These are phyloP conservation scores for Chalciporus pseudorubinellus DNA, from an alignment of 768 basidiomycete genomes.

Conservation along the genomic window DNA sequence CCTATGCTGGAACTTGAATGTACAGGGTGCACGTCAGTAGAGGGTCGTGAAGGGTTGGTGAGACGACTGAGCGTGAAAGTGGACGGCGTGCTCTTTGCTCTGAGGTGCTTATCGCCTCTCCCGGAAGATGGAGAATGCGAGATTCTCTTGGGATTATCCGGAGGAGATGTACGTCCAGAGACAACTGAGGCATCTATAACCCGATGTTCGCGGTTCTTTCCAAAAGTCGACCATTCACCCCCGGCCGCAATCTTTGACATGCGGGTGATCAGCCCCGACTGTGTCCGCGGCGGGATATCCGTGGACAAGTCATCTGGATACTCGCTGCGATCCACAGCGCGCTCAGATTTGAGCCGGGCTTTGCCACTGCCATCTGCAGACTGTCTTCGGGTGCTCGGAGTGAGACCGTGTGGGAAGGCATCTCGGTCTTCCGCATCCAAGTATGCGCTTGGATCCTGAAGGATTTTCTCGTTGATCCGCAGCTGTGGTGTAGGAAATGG, in stretches of 20 bases:
- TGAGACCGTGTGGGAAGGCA: slow-evolving; percentile 21
- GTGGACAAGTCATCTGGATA: neutral
- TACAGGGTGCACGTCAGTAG: slow-evolving; percentile 6
- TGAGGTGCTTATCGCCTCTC: slow-evolving; percentile 13
- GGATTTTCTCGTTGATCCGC: slow-evolving; percentile 27
- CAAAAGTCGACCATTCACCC: slow-evolving; percentile 38
- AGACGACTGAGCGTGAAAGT: slow-evolving; percentile 20
- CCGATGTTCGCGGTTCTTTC: slow-evolving; percentile 23
- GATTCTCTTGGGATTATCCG: slow-evolving; percentile 8
- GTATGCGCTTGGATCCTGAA: slow-evolving; percentile 30
- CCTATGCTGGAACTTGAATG: slow-evolving; percentile 8
- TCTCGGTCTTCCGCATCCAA: slow-evolving; percentile 17
- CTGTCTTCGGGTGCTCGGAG: slow-evolving; percentile 28
- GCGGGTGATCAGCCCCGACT: slow-evolving; percentile 13
- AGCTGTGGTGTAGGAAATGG: neutral
- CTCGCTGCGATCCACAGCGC: neutral
- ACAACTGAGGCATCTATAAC: slow-evolving; percentile 12
- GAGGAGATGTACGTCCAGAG: slow-evolving; percentile 12
- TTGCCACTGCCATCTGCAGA: slow-evolving; percentile 4
- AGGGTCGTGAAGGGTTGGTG: slow-evolving; percentile 15
- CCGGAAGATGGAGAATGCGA: slow-evolving; percentile 22
- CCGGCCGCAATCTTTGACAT: slow-evolving; percentile 18
- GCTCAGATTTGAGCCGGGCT: neutral
- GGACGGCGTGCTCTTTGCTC: slow-evolving; percentile 19
- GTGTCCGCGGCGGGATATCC: slow-evolving; percentile 13